Base-by-base conservation (phyloP, 1,139 yeast species). In the Taphrina communis region DNA sequence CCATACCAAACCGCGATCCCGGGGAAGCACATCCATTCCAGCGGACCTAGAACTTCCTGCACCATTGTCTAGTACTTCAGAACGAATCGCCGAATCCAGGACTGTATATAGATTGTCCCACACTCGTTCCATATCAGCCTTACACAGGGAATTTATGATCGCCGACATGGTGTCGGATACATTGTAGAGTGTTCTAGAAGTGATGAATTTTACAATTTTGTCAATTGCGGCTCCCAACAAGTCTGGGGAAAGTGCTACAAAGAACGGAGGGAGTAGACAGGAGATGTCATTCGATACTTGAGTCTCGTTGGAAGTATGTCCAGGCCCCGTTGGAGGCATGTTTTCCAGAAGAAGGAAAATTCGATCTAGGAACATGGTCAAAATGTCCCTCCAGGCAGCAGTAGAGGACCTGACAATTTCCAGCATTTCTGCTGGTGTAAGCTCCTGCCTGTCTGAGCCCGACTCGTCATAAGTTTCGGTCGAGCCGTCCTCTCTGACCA, bases 1-100 rank as follows among this genome's bases (percentile, higher is more conserved):
- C 87, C 97, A 87, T 53, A 86, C 86, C 17, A 94, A 80, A 12
- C 88, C 85, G 59, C 89, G 88, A 77, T 94, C 99, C 65, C 93
- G 82, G 14, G 91, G 91, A 35, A 87, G 82, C 42, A 89, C 82
- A 59, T 88, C 92, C 3, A 84, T 82, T 0, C 89, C 88, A 21
- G 87, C 85, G 75, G 97, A 84, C 17, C 71, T 52, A 0, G 88
- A 80, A 0, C 85, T 80, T 1, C 97, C 98, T 0, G 98, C 97
- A 9, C 88, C 90, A 73, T 93, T 90, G 74, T 88, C 93, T n/a
- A 81, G 82, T 31, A 94, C 82, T 75, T 94, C 97, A 39, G 84
- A 86, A 63, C 82, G 81, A 46, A 93, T 87, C 70, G 83, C 83
- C 5, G 48, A 41, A 21, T 55, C 44, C 5, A 63, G 61, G 6